Evolutionary conservation across 805 yeast species (phyloP).

Genomic region (Yamadazyma sp.): DNA sequence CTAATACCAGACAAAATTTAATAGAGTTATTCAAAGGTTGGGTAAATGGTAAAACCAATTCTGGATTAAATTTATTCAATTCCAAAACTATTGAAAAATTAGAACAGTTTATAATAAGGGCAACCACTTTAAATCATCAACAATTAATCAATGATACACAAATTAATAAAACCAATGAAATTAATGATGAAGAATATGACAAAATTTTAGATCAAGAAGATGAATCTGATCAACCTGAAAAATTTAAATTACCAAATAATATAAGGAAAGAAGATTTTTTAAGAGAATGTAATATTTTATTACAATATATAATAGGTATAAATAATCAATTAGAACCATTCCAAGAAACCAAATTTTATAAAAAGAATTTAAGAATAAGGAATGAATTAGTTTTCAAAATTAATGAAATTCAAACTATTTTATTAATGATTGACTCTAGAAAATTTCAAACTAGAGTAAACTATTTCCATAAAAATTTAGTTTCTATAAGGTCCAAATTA

Average conservation of each 20-base stretch:
- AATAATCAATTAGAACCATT: slow-evolving; percentile 23
- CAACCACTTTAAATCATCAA: slow-evolving; percentile 21
- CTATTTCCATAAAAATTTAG: slow-evolving; percentile 17
- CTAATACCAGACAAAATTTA: slow-evolving; percentile 35
- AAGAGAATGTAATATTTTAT: slow-evolving; percentile 33
- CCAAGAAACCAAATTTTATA: slow-evolving; percentile 11
- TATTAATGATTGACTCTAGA: slow-evolving; percentile 17
- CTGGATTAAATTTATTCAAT: slow-evolving; percentile 36
- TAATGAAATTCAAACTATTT: slow-evolving; percentile 30
- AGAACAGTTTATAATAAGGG: slow-evolving; percentile 38
- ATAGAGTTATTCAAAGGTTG: slow-evolving; percentile 42
- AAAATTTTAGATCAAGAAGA: neutral
- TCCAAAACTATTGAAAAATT: slow-evolving; percentile 24
- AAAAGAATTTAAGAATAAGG: slow-evolving; percentile 18
- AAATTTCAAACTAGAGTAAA: slow-evolving; percentile 23
- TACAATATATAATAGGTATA: slow-evolving; percentile 31
- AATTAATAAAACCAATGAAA: neutral
- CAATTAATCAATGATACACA: slow-evolving; percentile 1
- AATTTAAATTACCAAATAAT: slow-evolving; percentile 8
- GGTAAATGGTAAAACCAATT: slow-evolving; percentile 30
- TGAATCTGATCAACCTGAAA: neutral
- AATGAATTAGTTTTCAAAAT: slow-evolving; percentile 27
- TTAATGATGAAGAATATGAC: neutral
- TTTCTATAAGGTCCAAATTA: slow-evolving; percentile 19
- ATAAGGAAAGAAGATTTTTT: slow-evolving; percentile 32